A percentile compares a stretch with the other conserved stretches of the same genome.
phyloP scores from a whole-genome alignment of 371 early-diverging fungal genomes.

The Mucor mucedo region DNA sequence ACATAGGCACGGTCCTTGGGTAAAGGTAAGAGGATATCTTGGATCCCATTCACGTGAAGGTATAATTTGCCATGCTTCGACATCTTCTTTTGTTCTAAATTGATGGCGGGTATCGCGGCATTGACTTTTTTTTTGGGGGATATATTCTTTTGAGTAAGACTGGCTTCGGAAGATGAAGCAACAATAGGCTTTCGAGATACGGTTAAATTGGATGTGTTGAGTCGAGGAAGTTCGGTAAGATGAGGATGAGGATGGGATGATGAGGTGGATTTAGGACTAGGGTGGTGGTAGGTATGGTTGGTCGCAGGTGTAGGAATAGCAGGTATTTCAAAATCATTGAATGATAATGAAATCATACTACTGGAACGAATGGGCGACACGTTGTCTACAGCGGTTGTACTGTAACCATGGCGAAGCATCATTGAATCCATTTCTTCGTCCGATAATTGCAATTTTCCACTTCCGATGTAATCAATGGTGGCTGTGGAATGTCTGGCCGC shows the following conservation, averaged over 20 bases:
- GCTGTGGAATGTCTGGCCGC: not conserved
- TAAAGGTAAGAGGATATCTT: constrained; percentile 46
- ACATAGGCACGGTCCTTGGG: constrained; percentile 51
- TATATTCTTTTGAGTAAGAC: not conserved
- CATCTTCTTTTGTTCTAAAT: not conserved
- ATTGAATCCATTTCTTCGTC: constrained; percentile 6
- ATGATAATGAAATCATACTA: constrained; percentile 6
- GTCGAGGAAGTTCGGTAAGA: constrained; percentile 4
- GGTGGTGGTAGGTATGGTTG: not conserved
- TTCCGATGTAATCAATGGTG: not conserved
- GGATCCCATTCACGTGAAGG: constrained; percentile 41
- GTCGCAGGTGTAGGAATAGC: constrained; percentile 3
- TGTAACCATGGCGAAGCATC: not conserved
- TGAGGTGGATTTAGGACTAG: not conserved
- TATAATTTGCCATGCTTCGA: constrained; percentile 42
- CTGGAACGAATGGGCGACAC: not conserved
- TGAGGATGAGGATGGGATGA: constrained; percentile 1
- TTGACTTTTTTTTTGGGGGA: too few relatives aligned
- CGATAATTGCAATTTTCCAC: constrained; percentile 1
- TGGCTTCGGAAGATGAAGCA: constrained; percentile 4
- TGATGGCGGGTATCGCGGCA: not conserved
- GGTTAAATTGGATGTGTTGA: not conserved
- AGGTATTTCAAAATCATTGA: constrained; percentile 12
- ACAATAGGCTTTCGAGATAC: constrained; percentile 12
- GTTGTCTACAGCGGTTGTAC: not conserved